These are phyloP conservation scores for Peterozyma toletana DNA, from an alignment of 805 yeast species.

Conservation along the genomic window DNA sequence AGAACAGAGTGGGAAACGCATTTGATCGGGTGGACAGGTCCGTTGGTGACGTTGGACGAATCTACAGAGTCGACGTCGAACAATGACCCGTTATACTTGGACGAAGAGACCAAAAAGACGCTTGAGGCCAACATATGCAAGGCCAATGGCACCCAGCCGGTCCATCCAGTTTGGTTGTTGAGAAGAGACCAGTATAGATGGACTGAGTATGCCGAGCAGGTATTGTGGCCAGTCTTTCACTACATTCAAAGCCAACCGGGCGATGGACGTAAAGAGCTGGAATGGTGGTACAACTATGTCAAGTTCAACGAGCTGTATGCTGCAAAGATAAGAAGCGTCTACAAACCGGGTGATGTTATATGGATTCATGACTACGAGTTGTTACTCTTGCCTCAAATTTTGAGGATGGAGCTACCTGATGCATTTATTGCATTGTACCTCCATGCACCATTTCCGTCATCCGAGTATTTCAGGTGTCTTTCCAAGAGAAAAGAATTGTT, in stretches of 20 bases:
- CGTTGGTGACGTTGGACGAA: constrained; percentile 33
- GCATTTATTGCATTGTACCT: constrained; percentile 72
- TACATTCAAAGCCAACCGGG: constrained; percentile 76
- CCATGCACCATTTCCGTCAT: constrained; percentile 92
- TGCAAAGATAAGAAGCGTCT: constrained; percentile 62
- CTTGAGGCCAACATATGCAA: constrained; percentile 40
- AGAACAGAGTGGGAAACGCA: constrained; percentile 83
- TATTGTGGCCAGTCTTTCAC: constrained; percentile 92
- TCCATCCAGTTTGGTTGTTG: constrained; percentile 87
- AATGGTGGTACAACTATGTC: constrained; percentile 83
- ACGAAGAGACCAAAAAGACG: constrained; percentile 43
- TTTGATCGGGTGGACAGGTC: constrained; percentile 95
- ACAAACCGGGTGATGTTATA: constrained; percentile 82
- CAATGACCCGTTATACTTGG: constrained; percentile 57
- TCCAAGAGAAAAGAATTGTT: constrained; percentile 76
- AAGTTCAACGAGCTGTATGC: constrained; percentile 88
- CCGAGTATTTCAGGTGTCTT: constrained; percentile 86
- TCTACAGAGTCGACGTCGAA: constrained; percentile 13
- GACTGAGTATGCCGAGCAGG: constrained; percentile 85
- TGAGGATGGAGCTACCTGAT: constrained; percentile 69
- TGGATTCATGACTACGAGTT: constrained; percentile 92
- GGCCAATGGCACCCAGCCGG: constrained; percentile 38
- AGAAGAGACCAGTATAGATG: constrained; percentile 75
- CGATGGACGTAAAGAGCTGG: constrained; percentile 61
- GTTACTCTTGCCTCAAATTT: constrained; percentile 71